A percentile compares a stretch with the other conserved stretches of the same genome.
These are phyloP conservation scores for Septoria linicola DNA, from an alignment of 2,329 filamentous ascomycete genomes.

Conservation along the genomic window DNA sequence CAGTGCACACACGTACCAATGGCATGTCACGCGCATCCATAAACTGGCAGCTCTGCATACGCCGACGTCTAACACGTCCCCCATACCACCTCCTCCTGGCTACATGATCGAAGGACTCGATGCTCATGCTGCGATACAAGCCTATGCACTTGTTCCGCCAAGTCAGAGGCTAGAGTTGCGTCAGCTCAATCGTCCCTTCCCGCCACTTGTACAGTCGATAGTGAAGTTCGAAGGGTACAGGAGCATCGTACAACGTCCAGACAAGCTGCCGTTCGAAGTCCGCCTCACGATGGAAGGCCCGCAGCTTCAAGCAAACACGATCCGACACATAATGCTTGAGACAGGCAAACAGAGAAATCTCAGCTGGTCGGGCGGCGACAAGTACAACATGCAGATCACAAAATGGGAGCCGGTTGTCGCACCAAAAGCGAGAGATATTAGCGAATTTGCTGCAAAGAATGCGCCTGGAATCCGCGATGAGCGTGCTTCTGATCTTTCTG, in stretches of 20 bases:
- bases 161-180: conserved; percentile 39
- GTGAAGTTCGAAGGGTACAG: conserved; percentile 40
- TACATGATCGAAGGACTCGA: conserved; percentile 50
- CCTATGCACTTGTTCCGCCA: conserved; percentile 54
- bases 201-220: conserved; percentile 35
- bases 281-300: conserved; percentile 38
- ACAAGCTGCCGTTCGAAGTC: conserved; percentile 36
- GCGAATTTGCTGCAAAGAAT: conserved; percentile 13
- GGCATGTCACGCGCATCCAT: conserved; percentile 55
- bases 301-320: conserved; percentile 27
- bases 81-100: conserved; percentile 45
- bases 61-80: conserved; percentile 44
- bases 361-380: conserved; percentile 33
- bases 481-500: background rate
- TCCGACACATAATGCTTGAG: conserved; percentile 32
- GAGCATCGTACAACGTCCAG: conserved; percentile 29
- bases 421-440: background rate
- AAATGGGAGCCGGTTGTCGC: conserved; percentile 30
- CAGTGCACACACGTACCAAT: conserved; percentile 63
- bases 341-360: conserved; percentile 29
- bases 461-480: conserved; percentile 4
- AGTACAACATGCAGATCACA: conserved; percentile 27
- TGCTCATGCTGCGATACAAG: conserved; percentile 41
- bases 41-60: conserved; percentile 46
- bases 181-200: conserved; percentile 39